These are phyloP conservation scores for Gossypium aridum DNA, from an alignment of 441 rosid species.

Conservation along the genomic window DNA sequence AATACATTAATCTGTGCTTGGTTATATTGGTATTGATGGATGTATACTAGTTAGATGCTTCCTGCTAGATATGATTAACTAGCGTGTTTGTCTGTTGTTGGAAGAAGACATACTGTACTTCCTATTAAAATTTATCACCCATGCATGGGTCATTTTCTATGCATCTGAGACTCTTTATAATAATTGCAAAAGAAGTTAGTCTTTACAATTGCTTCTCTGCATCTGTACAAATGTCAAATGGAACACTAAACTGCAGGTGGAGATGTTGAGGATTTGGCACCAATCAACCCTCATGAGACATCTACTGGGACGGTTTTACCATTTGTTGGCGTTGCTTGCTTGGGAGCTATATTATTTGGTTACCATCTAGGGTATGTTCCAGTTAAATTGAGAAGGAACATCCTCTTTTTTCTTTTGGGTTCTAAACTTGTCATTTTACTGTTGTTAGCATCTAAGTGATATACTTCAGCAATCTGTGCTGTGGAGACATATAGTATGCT, in stretches of 20 bases:
- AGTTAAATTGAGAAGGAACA: neutral
- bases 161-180: neutral
- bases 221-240: neutral
- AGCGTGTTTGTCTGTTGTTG: neutral
- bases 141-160: neutral
- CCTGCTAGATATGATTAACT: constrained; percentile 1
- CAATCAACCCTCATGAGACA: constrained; percentile 34
- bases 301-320: constrained; percentile 80
- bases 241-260: constrained; percentile 42
- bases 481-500: neutral
- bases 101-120: neutral
- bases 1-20: neutral
- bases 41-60: neutral
- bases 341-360: constrained; percentile 93
- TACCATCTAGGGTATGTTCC: constrained; percentile 85
- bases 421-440: neutral
- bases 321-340: constrained; percentile 87
- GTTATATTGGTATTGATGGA: neutral
- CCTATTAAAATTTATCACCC: neutral
- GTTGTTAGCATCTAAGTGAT: constrained; percentile 3
- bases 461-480: neutral
- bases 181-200: neutral
- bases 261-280: constrained; percentile 48
- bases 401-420: neutral
- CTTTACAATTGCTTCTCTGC: neutral